These are phyloP conservation scores for Epichloe bromicola DNA, from an alignment of 2,329 filamentous ascomycete species.

Conservation along the genomic window DNA sequence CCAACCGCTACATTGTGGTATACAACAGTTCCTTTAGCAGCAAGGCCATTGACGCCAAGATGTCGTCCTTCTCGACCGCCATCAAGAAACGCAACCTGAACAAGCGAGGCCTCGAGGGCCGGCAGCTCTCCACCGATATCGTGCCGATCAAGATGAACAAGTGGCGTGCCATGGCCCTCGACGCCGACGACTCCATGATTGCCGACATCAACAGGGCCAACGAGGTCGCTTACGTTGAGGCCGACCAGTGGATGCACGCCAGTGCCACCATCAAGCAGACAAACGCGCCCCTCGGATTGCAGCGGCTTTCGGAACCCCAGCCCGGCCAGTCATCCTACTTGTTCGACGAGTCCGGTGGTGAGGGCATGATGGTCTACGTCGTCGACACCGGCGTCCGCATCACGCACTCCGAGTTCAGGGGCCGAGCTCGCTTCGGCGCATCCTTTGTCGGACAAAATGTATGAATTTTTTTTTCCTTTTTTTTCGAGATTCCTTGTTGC, in stretches of 20 bases:
- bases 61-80: conserved; percentile 32
- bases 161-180: conserved; percentile 41
- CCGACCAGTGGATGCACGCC: conserved; percentile 34
- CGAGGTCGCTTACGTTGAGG: conserved; percentile 41
- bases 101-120: conserved; percentile 36
- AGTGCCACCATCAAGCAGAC: conserved; percentile 34
- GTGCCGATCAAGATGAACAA: conserved; percentile 32
- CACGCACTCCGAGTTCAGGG: conserved; percentile 43
- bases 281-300: conserved; percentile 39
- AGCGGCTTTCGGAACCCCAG: conserved; percentile 35
- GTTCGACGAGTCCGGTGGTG: conserved; percentile 39
- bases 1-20: conserved; percentile 51
- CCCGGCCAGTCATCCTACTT: conserved; percentile 21
- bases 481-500: conserved; percentile 5
- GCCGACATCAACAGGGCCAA: conserved; percentile 32
- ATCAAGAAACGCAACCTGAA: conserved; percentile 44
- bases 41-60: conserved; percentile 35
- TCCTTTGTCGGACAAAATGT: conserved; percentile 37
- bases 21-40: conserved; percentile 42
- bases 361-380: conserved; percentile 47
- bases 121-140: conserved; percentile 33
- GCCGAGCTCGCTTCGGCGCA: conserved; percentile 38
- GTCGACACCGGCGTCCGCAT: conserved; percentile 51
- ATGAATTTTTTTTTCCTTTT: conserved; percentile 11
- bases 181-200: conserved; percentile 38